These are phyloP conservation scores for Paramecium bursaria DNA, from an alignment of 73 alveolate species.

Conservation along the genomic window DNA sequence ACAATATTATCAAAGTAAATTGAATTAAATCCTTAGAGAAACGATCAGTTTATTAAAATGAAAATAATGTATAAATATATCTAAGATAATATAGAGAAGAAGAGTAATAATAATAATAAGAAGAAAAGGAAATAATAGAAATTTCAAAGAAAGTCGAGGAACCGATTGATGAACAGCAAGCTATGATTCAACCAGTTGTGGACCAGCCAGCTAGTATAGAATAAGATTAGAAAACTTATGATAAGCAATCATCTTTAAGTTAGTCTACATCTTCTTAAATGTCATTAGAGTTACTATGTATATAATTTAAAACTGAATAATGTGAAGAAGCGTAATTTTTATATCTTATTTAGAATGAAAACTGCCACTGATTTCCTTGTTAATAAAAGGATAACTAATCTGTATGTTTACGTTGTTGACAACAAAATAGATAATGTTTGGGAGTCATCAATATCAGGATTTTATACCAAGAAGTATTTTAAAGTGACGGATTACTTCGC, in stretches of 20 bases:
- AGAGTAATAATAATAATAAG: background rate
- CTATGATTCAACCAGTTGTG: background rate
- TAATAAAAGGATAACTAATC: constrained; percentile 24
- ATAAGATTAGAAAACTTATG: constrained; percentile 17
- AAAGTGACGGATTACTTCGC: constrained; percentile 11
- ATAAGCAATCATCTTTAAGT: constrained; percentile 9
- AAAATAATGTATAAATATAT: background rate
- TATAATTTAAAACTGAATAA: constrained; percentile 10
- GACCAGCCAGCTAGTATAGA: background rate
- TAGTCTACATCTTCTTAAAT: constrained; percentile 10
- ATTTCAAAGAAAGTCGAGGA: too few species aligned
- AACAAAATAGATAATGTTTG: constrained; percentile 52
- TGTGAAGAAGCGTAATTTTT: constrained; percentile 65
- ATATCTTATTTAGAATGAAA: too few species aligned
- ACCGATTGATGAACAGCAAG: background rate
- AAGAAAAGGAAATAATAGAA: too few species aligned
- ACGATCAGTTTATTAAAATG: too few species aligned
- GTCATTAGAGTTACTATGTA: constrained; percentile 23
- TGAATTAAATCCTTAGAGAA: constrained; percentile 2
- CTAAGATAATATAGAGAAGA: background rate
- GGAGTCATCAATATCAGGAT: constrained; percentile 37
- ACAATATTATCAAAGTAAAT: constrained; percentile 4
- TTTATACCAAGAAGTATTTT: background rate
- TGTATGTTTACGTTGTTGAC: constrained; percentile 46
- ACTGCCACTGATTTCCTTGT: constrained; percentile 57